Percentiles rank a stretch among this genome's conserved stretches.
phyloP scores from a whole-genome alignment of 352 stramenopile species.

The Thraustochytrium sp. region DNA sequence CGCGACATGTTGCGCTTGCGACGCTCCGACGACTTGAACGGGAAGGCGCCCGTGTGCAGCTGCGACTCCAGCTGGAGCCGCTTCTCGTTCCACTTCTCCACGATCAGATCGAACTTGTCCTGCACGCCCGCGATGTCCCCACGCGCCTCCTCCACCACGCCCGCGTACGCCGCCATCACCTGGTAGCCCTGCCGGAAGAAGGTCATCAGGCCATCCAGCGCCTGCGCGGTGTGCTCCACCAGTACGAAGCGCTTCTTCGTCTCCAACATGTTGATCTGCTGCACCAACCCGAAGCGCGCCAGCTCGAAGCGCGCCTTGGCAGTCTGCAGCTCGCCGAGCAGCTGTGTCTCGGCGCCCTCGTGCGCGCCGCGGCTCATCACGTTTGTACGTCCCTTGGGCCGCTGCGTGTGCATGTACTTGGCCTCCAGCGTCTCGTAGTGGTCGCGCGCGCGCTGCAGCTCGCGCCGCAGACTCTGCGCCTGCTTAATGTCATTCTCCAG shows the following conservation, averaged over 20 bases:
- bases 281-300: constrained; percentile 53
- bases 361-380: constrained; percentile 21
- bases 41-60: constrained; percentile 28
- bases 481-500: constrained; percentile 35
- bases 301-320: constrained; percentile 52
- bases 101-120: constrained; percentile 15
- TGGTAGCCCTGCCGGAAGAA: constrained; percentile 54
- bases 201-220: constrained; percentile 52
- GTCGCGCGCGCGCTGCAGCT: constrained; percentile 30
- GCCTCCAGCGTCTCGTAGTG: constrained; percentile 3
- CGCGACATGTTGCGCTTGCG: neutral
- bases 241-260: constrained; percentile 58
- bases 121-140: neutral
- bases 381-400: neutral
- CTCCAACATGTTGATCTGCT: constrained; percentile 57
- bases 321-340: neutral
- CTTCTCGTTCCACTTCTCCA: constrained; percentile 37
- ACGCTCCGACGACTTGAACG: constrained; percentile 32
- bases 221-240: constrained; percentile 49
- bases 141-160: neutral
- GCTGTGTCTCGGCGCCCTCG: neutral
- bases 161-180: constrained; percentile 43
- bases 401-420: constrained; percentile 34
- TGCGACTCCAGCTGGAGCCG: constrained; percentile 29
- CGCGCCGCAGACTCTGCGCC: neutral